Conservation (phyloP, 805 yeast species). For the Candida methanosorbosa region DNA sequence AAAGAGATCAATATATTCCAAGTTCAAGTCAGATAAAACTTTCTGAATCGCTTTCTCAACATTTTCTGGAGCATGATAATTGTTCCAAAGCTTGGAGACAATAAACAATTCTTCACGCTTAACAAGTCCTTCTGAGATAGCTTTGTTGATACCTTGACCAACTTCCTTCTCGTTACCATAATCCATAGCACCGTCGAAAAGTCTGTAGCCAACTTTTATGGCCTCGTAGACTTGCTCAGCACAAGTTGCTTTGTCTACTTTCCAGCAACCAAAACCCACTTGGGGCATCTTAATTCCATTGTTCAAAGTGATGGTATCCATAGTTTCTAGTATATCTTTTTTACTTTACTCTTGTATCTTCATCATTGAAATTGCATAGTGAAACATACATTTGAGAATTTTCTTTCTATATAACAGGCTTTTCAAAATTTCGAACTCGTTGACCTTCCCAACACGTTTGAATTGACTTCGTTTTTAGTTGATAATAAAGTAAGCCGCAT, state of each 20-base stretch:
- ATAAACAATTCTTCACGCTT: constrained; percentile 69
- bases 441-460: no score
- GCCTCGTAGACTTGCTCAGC: constrained; percentile 64
- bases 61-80: constrained; percentile 67
- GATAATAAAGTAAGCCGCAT: no score
- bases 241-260: constrained; percentile 37
- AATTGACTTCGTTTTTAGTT: no score
- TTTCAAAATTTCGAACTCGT: no score
- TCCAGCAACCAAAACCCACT: constrained; percentile 54
- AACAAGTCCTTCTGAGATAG: constrained; percentile 63
- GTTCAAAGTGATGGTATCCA: constrained; percentile 16
- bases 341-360: no score
- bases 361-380: no score
- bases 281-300: constrained; percentile 35
- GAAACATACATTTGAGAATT: no score
- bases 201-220: constrained; percentile 75
- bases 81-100: constrained; percentile 85
- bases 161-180: constrained; percentile 66
- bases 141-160: constrained; percentile 47
- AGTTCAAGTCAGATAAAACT: constrained; percentile 58
- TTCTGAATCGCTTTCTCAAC: constrained; percentile 58
- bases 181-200: constrained; percentile 64
- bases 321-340: no score
- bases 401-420: no score
- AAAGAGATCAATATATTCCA: constrained; percentile 77